Percentiles rank a stretch among this genome's conserved stretches.
Conservation (phyloP, 139 green algal genomes). For the Mychonastes homosphaera region DNA sequence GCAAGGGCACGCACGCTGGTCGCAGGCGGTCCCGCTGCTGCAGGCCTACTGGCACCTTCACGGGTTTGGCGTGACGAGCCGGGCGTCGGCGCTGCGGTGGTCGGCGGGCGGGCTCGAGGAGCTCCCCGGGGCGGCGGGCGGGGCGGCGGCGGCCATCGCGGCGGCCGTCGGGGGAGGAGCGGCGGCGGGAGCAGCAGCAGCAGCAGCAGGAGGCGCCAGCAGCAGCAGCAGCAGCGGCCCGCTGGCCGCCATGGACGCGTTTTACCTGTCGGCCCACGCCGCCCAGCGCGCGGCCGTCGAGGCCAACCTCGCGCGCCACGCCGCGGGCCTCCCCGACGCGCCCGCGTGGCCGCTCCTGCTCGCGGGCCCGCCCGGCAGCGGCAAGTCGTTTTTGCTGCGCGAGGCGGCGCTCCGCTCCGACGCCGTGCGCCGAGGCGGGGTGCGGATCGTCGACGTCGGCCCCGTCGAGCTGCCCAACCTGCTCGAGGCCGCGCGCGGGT, state of each 20-base stretch:
- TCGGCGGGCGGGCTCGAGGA: background rate
- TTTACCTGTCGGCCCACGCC: background rate
- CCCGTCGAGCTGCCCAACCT: no score
- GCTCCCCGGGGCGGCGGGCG: background rate
- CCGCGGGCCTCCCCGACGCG: no score
- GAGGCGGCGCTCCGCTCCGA: no score
- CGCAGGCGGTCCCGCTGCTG: conserved; percentile 26
- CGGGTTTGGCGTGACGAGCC: conserved; percentile 44
- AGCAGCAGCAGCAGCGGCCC: background rate
- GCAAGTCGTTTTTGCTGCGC: no score
- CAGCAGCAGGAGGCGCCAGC: no score
- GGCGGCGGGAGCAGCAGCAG: background rate
- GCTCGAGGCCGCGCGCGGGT: background rate
- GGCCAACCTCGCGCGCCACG: no score
- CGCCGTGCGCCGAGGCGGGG: no score
- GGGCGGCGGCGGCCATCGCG: no score
- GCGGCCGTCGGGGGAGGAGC: background rate
- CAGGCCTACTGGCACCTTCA: conserved; percentile 34
- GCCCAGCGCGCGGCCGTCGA: background rate
- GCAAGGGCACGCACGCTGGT: conserved; percentile 27
- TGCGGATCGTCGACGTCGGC: no score
- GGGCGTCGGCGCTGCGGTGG: conserved; percentile 35
- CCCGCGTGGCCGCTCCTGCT: no score
- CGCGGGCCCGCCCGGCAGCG: no score
- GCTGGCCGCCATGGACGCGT: background rate